Conservation (phyloP, 345 rosid species). For the Nephelium lappaceum region DNA sequence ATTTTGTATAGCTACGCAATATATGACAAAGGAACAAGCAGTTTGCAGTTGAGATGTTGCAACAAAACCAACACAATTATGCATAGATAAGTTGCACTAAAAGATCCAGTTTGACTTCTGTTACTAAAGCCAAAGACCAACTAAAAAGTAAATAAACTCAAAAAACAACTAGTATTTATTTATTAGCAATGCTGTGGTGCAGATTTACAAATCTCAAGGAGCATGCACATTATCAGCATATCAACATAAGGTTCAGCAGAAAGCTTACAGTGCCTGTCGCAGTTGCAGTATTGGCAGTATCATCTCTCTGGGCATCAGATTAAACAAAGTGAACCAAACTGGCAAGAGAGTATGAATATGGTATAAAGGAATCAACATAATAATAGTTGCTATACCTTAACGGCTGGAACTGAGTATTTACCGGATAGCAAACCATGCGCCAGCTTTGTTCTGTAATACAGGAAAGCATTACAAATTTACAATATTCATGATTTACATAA, state of each 20-base stretch:
- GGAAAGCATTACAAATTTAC: conserved; percentile 22
- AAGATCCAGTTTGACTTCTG: neutral
- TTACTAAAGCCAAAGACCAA: conserved; percentile 7
- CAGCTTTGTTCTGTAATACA: conserved; percentile 81
- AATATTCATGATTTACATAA: conserved; percentile 6
- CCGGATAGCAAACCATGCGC: conserved; percentile 97
- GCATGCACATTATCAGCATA: neutral
- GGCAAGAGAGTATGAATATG: conserved; percentile 2
- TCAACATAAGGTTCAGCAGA: conserved; percentile 13
- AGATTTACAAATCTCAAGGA: neutral
- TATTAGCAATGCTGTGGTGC: conserved; percentile 7
- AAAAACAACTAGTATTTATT: neutral
- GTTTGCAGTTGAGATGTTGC: conserved; percentile 7
- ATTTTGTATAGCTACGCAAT: neutral
- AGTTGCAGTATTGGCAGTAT: conserved; percentile 35
- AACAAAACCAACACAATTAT: conserved; percentile 1
- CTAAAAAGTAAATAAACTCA: neutral
- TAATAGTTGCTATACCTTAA: conserved; percentile 50
- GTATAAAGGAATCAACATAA: conserved; percentile 15
- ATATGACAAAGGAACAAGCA: neutral
- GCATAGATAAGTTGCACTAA: neutral
- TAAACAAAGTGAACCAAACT: conserved; percentile 13
- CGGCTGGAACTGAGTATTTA: conserved; percentile 76
- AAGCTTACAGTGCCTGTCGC: conserved; percentile 49
- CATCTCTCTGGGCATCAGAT: conserved; percentile 49